Conservation (phyloP, 2,329 filamentous ascomycete species). For the Biscogniauxia mediterranea region DNA sequence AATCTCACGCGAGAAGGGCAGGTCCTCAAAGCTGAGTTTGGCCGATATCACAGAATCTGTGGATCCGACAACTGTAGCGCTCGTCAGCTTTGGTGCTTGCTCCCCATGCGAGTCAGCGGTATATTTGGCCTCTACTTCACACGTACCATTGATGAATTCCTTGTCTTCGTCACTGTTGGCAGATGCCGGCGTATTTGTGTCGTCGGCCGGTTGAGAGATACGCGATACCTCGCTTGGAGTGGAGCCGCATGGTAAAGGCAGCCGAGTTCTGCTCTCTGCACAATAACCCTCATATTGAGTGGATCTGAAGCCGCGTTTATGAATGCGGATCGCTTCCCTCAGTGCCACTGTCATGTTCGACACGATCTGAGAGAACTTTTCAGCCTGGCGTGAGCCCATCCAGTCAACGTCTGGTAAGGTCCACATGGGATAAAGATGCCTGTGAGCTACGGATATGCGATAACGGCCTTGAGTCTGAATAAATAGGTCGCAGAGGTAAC, state of each 20-base stretch:
- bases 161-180: too few relatives aligned
- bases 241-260: neutral
- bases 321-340: neutral
- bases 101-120: too few relatives aligned
- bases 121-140: too few relatives aligned
- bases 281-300: neutral
- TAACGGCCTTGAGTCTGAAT: conserved; percentile 12
- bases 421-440: conserved; percentile 20
- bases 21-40: too few relatives aligned
- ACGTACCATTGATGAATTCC: too few relatives aligned
- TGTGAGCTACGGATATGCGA: conserved; percentile 16
- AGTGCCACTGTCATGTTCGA: neutral
- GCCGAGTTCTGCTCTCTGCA: neutral
- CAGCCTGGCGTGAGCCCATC: conserved; percentile 1
- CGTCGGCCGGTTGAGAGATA: neutral
- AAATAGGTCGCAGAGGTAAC: conserved; percentile 23
- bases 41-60: too few relatives aligned
- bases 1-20: too few relatives aligned
- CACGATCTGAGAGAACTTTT: neutral
- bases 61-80: too few relatives aligned
- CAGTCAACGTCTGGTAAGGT: conserved; percentile 18
- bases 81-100: too few relatives aligned
- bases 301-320: too few relatives aligned
- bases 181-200: too few relatives aligned
- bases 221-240: neutral